These are phyloP conservation scores for Marasmius fiardii DNA, from an alignment of 1,284 basidiomycete genomes.

Conservation along the genomic window DNA sequence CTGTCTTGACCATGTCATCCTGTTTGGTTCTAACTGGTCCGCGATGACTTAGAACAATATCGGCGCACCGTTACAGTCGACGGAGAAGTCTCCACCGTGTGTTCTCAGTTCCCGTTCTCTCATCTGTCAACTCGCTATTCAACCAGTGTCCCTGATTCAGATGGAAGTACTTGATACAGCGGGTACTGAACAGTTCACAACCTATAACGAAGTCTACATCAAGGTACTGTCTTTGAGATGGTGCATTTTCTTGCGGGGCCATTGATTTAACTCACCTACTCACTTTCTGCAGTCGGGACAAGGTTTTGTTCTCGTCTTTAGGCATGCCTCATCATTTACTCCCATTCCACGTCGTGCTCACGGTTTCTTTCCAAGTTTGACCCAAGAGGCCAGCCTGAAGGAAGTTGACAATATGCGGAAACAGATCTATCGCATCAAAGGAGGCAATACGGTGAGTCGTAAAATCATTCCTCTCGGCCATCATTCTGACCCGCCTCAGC, in stretches of 20 bases:
- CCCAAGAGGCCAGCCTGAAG: constrained; percentile 71
- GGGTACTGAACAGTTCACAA: constrained; percentile 83
- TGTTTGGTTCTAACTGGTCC: constrained; percentile 3
- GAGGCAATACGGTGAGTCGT: constrained; percentile 50
- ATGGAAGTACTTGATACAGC: constrained; percentile 89
- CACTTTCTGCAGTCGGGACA: constrained; percentile 54
- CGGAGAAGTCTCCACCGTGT: constrained; percentile 51
- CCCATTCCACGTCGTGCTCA: not conserved
- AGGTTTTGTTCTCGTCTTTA: constrained; percentile 84
- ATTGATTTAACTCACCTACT: not conserved
- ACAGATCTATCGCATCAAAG: constrained; percentile 79
- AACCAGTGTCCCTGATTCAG: constrained; percentile 30
- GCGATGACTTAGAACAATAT: constrained; percentile 54
- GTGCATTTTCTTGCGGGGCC: not conserved
- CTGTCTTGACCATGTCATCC: not conserved
- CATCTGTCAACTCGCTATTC: constrained; percentile 13
- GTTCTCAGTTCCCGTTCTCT: constrained; percentile 23
- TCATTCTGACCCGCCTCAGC: constrained; percentile 29
- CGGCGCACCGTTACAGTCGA: constrained; percentile 59
- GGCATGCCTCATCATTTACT: constrained; percentile 34
- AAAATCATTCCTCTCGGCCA: not conserved
- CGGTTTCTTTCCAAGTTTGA: constrained; percentile 47
- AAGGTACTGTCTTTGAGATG: constrained; percentile 41
- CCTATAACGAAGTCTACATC: constrained; percentile 77
- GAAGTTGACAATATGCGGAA: constrained; percentile 79